phyloP scores from a whole-genome alignment of 495 filamentous ascomycete genomes.

The Parathielavia hyrcaniae region DNA sequence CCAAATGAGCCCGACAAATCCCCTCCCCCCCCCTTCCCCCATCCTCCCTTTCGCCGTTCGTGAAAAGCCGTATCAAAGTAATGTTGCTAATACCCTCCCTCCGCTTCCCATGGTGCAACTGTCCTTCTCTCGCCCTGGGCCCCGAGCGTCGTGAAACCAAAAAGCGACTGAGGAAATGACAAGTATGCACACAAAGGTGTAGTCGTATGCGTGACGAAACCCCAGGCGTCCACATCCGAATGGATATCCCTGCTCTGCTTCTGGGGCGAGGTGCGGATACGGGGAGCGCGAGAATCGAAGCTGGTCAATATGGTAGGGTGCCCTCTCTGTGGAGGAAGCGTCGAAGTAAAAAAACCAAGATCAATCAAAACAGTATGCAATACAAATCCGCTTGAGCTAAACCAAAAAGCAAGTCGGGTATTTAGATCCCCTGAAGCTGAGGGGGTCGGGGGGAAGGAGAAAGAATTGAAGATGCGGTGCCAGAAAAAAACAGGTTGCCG shows the following conservation, averaged over 20 bases:
- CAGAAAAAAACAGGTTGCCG: neutral
- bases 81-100: neutral
- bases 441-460: neutral
- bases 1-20: neutral
- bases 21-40: too few relatives aligned
- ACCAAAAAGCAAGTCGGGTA: neutral
- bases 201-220: too few relatives aligned
- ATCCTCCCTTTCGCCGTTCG: slow-evolving; percentile 9
- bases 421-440: neutral
- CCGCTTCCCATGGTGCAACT: neutral
- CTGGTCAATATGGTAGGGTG: neutral
- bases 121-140: too few relatives aligned
- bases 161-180: too few relatives aligned
- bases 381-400: slow-evolving; percentile 1
- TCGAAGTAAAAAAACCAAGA: neutral
- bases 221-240: neutral
- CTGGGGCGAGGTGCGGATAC: neutral
- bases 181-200: too few relatives aligned
- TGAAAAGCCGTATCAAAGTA: slow-evolving; percentile 5
- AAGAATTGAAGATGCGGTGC: neutral
- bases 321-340: neutral
- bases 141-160: too few relatives aligned
- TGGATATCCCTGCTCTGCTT: neutral
- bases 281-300: neutral
- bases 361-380: neutral